Evolutionary conservation across 495 filamentous ascomycete species (phyloP), one percentile per base, ranked within the genome.

Genomic region (Annulohypoxylon maeteangense): DNA sequence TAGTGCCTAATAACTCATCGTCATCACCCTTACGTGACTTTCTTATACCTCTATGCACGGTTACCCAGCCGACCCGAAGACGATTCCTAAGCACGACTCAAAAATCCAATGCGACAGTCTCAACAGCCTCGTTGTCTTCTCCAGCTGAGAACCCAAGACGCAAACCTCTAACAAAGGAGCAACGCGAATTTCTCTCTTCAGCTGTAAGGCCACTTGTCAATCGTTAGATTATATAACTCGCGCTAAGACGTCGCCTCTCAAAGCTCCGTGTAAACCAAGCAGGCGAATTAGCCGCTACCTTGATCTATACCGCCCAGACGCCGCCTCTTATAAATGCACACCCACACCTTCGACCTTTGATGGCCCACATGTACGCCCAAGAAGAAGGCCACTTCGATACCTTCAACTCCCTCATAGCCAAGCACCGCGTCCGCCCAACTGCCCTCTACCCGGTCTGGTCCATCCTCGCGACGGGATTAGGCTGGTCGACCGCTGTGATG

Each of bases 361-460:
- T 99, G 92, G 89, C 91, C 64, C 95, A 98, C 83, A 99, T 99
- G 96, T 94, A 97, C 84, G 92, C 95, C 71, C 95, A 99, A 78
- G 95, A 99, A 83, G 93, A 90, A 5, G 89, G 87, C 7, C 95
- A 99, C 79, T 88, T 98, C 67, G 74, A 81, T 12, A 93, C 88
- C 55, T 99, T 99, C 89, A 97, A 97, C 78, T 57, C 80, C 0
- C 87, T 98, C 8, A 81, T 98, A 16, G 90, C 92, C 2, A 90
- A 90, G 60, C 95, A 99, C 79, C 93, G 94, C 51, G 87, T 99
- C 12, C 94, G 95, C 0, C 95, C 95, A 0, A 98, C 95, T 6
- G 92, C 91, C 27, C 91, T 99, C 86, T 97, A 95, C 75, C 96
- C 96, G 1, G 40, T 98, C 6, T 99, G 95, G 95, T 86, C 89